Evolutionary conservation across 2,329 filamentous ascomycete species (phyloP).

Genomic region (Falciphora oryzae): DNA sequence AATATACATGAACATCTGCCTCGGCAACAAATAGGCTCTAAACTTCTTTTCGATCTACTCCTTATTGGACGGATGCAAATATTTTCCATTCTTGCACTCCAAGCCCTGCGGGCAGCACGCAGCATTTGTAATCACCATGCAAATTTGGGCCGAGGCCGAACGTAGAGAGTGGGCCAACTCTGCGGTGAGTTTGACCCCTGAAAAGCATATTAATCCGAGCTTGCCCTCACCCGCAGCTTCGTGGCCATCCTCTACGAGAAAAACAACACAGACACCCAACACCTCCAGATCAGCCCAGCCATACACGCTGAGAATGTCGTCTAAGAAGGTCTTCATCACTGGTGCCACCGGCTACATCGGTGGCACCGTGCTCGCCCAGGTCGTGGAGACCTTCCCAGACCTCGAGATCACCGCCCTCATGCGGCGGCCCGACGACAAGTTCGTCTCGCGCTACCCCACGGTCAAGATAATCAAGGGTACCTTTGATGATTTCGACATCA

Average conservation of each 20-base stretch:
- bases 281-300: no score
- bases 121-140: no score
- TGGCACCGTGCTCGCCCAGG: constrained; percentile 13
- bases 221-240: no score
- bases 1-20: no score
- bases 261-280: not conserved
- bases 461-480: constrained; percentile 5
- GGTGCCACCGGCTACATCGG: constrained; percentile 14
- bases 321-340: constrained; percentile 13
- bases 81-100: no score
- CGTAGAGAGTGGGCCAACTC: no score
- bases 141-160: no score
- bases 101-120: no score
- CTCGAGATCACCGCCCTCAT: constrained; percentile 4
- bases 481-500: constrained; percentile 7
- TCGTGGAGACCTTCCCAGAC: constrained; percentile 20
- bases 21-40: no score
- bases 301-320: not conserved
- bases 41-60: no score
- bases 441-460: not conserved
- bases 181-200: not conserved
- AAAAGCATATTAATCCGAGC: not conserved
- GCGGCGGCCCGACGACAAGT: not conserved
- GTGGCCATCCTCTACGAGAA: no score
- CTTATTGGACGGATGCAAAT: no score